These are phyloP conservation scores for Neofusicoccum kwambonambiense DNA, from an alignment of 2,329 filamentous ascomycete genomes.

Conservation along the genomic window DNA sequence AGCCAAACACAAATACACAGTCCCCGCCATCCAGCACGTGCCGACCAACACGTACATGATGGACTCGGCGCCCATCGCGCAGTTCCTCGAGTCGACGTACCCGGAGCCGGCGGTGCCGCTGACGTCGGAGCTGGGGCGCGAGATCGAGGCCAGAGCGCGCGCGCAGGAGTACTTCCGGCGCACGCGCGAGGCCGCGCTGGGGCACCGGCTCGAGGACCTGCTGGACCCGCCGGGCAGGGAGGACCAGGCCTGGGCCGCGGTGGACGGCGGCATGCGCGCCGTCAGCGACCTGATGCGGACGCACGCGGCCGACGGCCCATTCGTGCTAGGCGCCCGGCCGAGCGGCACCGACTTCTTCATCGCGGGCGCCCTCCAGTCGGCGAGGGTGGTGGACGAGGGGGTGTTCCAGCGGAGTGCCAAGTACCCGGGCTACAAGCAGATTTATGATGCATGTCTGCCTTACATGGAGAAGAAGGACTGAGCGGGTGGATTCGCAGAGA, in stretches of 20 bases:
- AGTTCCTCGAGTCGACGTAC: constrained; percentile 44
- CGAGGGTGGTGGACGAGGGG: constrained; percentile 32
- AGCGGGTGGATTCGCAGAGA: constrained; percentile 13
- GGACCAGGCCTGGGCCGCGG: constrained; percentile 29
- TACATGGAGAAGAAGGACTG: constrained; percentile 20
- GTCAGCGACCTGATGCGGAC: constrained; percentile 34
- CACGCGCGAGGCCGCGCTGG: constrained; percentile 38
- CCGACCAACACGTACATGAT: constrained; percentile 41
- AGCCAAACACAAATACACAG: constrained; percentile 36
- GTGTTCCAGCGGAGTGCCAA: constrained; percentile 21
- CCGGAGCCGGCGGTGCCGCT: constrained; percentile 36
- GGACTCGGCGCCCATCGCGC: constrained; percentile 41
- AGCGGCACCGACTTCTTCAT: constrained; percentile 43
- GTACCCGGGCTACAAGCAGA: constrained; percentile 15
- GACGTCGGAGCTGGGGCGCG: constrained; percentile 35
- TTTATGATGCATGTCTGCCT: constrained; percentile 20
- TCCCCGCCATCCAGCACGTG: constrained; percentile 44
- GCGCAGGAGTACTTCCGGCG: constrained; percentile 41
- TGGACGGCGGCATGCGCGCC: constrained; percentile 27
- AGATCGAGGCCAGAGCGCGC: constrained; percentile 36
- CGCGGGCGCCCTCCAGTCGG: constrained; percentile 36
- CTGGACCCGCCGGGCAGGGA: constrained; percentile 29
- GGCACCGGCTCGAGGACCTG: constrained; percentile 38
- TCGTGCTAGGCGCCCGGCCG: constrained; percentile 39
- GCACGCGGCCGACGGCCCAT: constrained; percentile 19